Percentiles rank a stretch among this genome's conserved stretches.
phyloP scores from a whole-genome alignment of 177 flowering plant species.

The Telopea speciosissima region DNA sequence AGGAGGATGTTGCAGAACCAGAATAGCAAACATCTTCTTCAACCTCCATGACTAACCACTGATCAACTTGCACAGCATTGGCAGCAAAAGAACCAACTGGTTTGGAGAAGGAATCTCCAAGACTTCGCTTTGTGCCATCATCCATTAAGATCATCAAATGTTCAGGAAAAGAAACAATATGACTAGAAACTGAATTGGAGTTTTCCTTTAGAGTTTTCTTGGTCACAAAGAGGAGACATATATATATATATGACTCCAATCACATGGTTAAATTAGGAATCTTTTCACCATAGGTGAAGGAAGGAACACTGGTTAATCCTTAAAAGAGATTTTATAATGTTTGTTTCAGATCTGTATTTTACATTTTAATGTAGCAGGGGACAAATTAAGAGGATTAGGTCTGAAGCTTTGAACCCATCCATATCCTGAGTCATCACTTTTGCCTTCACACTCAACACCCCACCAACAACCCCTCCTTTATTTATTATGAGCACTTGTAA shows the following conservation, averaged over 20 bases:
- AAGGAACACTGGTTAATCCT: no score
- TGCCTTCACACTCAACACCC: neutral
- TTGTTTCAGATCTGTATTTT: constrained; percentile 32
- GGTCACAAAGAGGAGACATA: neutral
- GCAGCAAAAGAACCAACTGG: neutral
- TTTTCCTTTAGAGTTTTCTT: neutral
- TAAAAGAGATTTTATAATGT: neutral
- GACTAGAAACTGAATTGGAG: neutral
- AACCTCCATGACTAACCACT: constrained; percentile 25
- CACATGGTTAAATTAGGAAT: neutral
- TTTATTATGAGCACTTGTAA: no score
- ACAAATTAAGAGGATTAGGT: constrained; percentile 26
- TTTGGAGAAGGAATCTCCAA: constrained; percentile 6
- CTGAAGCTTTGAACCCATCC: neutral
- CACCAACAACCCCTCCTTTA: no score
- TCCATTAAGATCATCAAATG: constrained; percentile 9
- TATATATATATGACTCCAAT: constrained; percentile 8
- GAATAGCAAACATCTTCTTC: constrained; percentile 15
- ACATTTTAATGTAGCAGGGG: constrained; percentile 12
- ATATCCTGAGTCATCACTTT: neutral
- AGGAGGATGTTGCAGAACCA: constrained; percentile 19
- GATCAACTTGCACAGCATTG: constrained; percentile 3
- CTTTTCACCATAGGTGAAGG: no score
- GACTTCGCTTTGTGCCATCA: constrained; percentile 14
- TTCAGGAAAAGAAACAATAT: neutral